A percentile compares a stretch with the other conserved stretches of the same genome.
phyloP scores from a whole-genome alignment of 148 eudicot genomes.

The Rhododendron molle region DNA sequence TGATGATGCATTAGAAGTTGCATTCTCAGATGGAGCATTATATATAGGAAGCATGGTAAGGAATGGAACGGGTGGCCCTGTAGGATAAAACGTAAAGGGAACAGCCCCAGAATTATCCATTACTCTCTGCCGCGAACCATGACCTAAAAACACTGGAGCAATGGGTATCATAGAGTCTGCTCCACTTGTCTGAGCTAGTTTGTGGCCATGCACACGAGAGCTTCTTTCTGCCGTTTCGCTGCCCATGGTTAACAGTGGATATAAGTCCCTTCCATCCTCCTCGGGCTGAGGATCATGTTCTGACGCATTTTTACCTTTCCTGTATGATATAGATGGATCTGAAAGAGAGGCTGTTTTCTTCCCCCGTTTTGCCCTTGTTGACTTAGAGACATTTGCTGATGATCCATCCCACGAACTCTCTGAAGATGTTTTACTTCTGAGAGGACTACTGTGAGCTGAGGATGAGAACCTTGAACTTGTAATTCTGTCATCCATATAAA shows the following conservation, averaged over 20 bases:
- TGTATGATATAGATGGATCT: slow-evolving; percentile 14
- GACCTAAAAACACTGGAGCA: slow-evolving; percentile 47
- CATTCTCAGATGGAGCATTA: slow-evolving; percentile 37
- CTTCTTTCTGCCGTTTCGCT: slow-evolving; percentile 39
- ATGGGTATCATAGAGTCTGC: slow-evolving; percentile 46
- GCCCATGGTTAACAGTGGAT: slow-evolving; percentile 15
- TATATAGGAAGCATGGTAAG: slow-evolving; percentile 74
- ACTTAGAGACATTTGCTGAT: slow-evolving; percentile 46
- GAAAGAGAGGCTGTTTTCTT: slow-evolving; percentile 37
- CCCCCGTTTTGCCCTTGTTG: slow-evolving; percentile 53
- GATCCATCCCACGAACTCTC: slow-evolving; percentile 92
- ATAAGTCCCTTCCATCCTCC: slow-evolving; percentile 43
- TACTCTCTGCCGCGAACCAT: slow-evolving; percentile 48
- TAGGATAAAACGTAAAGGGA: slow-evolving; percentile 57
- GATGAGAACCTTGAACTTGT: slow-evolving; percentile 54
- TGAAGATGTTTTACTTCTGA: slow-evolving; percentile 68
- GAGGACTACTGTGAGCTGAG: slow-evolving; percentile 50
- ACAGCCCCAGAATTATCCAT: slow-evolving; percentile 48
- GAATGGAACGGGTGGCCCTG: slow-evolving; percentile 92
- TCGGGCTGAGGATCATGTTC: slow-evolving; percentile 33
- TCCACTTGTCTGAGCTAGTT: slow-evolving; percentile 50
- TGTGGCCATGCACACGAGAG: slow-evolving; percentile 26
- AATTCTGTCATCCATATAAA: slow-evolving; percentile 52
- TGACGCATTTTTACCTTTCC: slow-evolving; percentile 40
- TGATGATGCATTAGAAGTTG: slow-evolving; percentile 36